These are phyloP conservation scores for Backusella circina DNA, from an alignment of 192 early-diverging fungal genomes.

Conservation along the genomic window DNA sequence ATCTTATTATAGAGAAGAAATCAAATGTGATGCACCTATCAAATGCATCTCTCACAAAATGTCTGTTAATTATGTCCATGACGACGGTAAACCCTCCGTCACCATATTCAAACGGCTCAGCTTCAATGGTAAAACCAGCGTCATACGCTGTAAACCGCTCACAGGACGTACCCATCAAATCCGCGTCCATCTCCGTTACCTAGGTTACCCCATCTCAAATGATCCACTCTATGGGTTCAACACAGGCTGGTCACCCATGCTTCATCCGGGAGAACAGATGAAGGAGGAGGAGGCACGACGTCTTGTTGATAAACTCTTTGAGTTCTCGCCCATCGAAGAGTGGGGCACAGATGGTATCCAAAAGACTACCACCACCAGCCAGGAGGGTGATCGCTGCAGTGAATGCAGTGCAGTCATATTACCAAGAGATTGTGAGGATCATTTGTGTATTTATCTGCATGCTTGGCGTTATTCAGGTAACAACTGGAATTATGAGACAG, in stretches of 20 bases:
- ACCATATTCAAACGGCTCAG: conserved; percentile 72
- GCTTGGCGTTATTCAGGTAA: conserved; percentile 78
- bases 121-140: conserved; percentile 64
- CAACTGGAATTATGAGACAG: conserved; percentile 77
- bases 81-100: conserved; percentile 76
- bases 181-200: conserved; percentile 90
- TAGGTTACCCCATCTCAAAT: conserved; percentile 92
- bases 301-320: conserved; percentile 17
- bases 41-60: conserved; percentile 82
- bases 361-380: not conserved
- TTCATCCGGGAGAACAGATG: conserved; percentile 16
- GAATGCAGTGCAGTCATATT: conserved; percentile 56
- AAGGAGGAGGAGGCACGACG: conserved; percentile 11
- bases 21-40: conserved; percentile 78
- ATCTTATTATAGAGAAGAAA: conserved; percentile 37
- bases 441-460: conserved; percentile 88
- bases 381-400: conserved; percentile 29
- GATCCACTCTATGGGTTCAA: conserved; percentile 86
- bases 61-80: conserved; percentile 82
- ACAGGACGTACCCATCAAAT: conserved; percentile 98
- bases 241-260: conserved; percentile 15
- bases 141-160: conserved; percentile 78
- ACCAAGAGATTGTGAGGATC: conserved; percentile 67
- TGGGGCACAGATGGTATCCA: not conserved
- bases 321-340: conserved; percentile 13